phyloP scores from a whole-genome alignment of 306 rosid genomes.

The Cucurbita pepo region DNA sequence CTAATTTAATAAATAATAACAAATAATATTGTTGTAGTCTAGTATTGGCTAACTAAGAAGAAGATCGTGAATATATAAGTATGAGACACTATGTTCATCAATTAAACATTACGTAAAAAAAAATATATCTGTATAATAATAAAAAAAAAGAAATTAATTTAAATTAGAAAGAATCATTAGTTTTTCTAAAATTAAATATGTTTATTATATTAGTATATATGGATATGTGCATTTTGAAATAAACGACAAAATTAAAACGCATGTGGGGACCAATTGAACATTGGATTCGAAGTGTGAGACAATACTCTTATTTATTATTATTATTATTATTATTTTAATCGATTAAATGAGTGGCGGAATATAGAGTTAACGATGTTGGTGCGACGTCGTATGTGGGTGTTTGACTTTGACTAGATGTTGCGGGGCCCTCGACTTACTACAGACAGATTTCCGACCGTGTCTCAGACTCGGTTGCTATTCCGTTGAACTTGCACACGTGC shows the following conservation, averaged over 20 bases:
- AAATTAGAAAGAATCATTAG: background rate
- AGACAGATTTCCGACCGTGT: constrained; percentile 19
- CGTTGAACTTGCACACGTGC: background rate
- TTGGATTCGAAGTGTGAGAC: background rate
- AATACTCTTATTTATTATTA: background rate
- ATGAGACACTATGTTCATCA: too few species aligned
- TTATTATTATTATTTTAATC: background rate
- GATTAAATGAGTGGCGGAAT: background rate
- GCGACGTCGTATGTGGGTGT: background rate
- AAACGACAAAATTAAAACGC: background rate
- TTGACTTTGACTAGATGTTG: background rate
- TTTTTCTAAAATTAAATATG: background rate
- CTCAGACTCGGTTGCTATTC: background rate
- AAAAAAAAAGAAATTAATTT: too few species aligned
- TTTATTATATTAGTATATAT: background rate
- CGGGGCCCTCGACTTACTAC: constrained; percentile 1
- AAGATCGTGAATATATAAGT: too few species aligned
- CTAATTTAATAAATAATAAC: background rate
- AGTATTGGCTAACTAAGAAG: too few species aligned
- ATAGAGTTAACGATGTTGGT: background rate
- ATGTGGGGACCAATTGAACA: background rate
- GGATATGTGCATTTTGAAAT: background rate
- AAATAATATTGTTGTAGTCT: too few species aligned
- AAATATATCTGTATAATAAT: too few species aligned
- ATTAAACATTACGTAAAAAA: too few species aligned